These are phyloP conservation scores for Populus simonii DNA, from an alignment of 345 rosid genomes.

Conservation along the genomic window DNA sequence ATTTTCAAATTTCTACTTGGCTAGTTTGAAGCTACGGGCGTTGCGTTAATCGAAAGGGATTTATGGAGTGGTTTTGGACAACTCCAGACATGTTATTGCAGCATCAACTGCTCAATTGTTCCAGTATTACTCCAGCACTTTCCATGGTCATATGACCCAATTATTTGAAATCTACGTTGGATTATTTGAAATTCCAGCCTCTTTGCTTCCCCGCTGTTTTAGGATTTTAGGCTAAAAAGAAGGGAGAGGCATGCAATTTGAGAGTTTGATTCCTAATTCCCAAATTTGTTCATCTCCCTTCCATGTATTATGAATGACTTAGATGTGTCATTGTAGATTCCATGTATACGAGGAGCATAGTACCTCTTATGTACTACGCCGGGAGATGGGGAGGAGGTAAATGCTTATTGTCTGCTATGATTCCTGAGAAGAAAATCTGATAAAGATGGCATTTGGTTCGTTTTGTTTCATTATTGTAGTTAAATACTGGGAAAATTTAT, in stretches of 20 bases:
- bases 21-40: slow-evolving; percentile 23
- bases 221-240: slow-evolving; percentile 35
- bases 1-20: slow-evolving; percentile 31
- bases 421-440: not conserved
- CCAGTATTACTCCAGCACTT: slow-evolving; percentile 4
- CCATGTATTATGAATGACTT: slow-evolving; percentile 1
- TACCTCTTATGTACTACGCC: slow-evolving; percentile 22
- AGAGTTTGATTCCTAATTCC: slow-evolving; percentile 9
- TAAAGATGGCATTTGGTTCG: not conserved
- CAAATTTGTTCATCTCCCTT: slow-evolving; percentile 26
- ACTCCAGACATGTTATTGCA: slow-evolving; percentile 15
- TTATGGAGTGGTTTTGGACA: slow-evolving; percentile 12
- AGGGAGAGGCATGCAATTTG: slow-evolving; percentile 37
- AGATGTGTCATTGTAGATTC: slow-evolving; percentile 23
- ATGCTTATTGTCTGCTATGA: slow-evolving; percentile 16
- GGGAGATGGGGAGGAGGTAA: slow-evolving; percentile 9
- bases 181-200: slow-evolving; percentile 20
- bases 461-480: not conserved
- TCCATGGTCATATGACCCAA: slow-evolving; percentile 3
- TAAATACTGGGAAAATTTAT: not conserved
- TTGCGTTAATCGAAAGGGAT: slow-evolving; percentile 11
- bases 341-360: slow-evolving; percentile 29
- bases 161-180: slow-evolving; percentile 22
- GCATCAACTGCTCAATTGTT: slow-evolving; percentile 9
- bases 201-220: slow-evolving; percentile 31